phyloP scores from a whole-genome alignment of 768 basidiomycete genomes.

The Rossbeevera mucosa region DNA sequence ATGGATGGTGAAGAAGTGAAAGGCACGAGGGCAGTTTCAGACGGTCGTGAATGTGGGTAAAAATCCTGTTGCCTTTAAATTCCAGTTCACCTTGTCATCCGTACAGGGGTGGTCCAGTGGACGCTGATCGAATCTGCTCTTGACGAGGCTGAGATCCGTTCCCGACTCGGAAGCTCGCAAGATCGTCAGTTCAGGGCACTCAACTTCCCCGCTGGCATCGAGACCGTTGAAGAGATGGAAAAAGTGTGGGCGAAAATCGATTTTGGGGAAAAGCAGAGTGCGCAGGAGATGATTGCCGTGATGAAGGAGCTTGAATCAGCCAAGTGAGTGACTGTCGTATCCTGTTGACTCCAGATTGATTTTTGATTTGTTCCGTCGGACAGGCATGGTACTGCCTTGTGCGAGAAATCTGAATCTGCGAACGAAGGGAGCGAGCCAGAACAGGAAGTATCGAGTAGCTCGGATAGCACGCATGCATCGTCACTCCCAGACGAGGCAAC shows the following conservation, averaged over 20 bases:
- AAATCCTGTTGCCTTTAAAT: neutral
- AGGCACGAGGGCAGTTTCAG: constrained; percentile 36
- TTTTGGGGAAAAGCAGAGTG: constrained; percentile 19
- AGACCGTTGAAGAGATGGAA: constrained; percentile 25
- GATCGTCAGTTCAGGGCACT: constrained; percentile 45
- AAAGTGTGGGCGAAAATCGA: constrained; percentile 29
- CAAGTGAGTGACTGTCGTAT: neutral
- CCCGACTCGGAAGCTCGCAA: constrained; percentile 30
- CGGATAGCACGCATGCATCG: neutral
- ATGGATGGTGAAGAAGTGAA: constrained; percentile 35
- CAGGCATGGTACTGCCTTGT: neutral
- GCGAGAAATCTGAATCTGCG: neutral
- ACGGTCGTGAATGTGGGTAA: constrained; percentile 17
- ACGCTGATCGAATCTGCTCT: constrained; percentile 40
- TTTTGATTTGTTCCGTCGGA: neutral
- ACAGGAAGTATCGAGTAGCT: neutral
- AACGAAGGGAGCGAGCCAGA: neutral
- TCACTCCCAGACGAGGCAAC: neutral
- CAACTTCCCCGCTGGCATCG: constrained; percentile 48
- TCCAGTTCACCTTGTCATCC: constrained; percentile 3
- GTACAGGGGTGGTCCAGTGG: constrained; percentile 61
- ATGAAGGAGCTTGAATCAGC: neutral
- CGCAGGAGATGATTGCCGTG: constrained; percentile 2
- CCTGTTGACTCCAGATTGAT: neutral
- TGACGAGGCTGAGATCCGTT: constrained; percentile 33